Base-by-base conservation (phyloP, 2,329 filamentous ascomycete species). In the Parastagonospora nodorum region DNA sequence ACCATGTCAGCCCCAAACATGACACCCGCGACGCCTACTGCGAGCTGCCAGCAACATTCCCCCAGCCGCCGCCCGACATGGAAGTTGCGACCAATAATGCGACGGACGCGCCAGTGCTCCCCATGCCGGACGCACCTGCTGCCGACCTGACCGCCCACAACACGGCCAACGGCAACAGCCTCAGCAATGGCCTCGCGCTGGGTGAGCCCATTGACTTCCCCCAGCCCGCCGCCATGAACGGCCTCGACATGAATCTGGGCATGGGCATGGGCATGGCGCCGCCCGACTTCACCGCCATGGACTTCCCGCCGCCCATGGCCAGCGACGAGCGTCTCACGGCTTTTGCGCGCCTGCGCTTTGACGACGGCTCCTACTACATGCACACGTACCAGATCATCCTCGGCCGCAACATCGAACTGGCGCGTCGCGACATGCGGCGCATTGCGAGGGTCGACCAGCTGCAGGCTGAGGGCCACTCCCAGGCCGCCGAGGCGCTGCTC, bases 311-410 rank as follows among this genome's bases (percentile, higher is more conserved):
- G 45, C 55, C 51, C 30, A 39, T 50, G 15, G 46, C 52, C 24
- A 60, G 54, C 50, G 58, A 72, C 45, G 66, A 72, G 53, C 67
- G 67, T 43, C 81, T 85, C 53, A 79, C 82, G 57, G 84, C 84
- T 30, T 87, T 84, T 69, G 85, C 84, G 35, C 85, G 85, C 66
- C 76, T 92, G 53, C 83, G 86, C 63, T 92, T 92, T 67, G 81
- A 83, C 59, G 89, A 92, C 76, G 88, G 88, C 66, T 82, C 86
- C 48, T 92, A 89, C 70, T 88, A 89, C 73, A 88, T 92, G 85
- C 90, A 86, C 44, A 90, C 88, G 1, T 87, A 87, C 61, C 81
- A 84, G 45, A 82, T 92, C 60, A 83, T 89, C 49, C 84, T 92
- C 27, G 88, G 88, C 47, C 86, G 89, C 53, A 88, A 92, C 71